These are phyloP conservation scores for Ogataea dorogensis DNA, from an alignment of 805 yeast genomes.

Conservation along the genomic window DNA sequence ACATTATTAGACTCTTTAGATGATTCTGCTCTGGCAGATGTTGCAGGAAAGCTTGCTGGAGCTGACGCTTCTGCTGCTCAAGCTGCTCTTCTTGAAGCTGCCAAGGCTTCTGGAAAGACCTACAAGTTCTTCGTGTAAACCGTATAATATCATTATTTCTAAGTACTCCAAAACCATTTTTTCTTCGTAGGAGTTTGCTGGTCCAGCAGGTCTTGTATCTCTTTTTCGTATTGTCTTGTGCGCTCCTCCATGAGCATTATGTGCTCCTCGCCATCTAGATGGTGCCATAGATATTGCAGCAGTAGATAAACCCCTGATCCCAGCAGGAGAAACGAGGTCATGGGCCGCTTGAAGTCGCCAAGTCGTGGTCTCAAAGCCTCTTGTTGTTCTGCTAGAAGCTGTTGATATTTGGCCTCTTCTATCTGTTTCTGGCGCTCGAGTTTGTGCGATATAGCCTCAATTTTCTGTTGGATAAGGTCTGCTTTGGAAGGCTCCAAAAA, in stretches of 20 bases:
- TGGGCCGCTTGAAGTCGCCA: conserved; percentile 34
- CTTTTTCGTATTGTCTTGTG: conserved; percentile 25
- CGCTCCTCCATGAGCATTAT: conserved; percentile 23
- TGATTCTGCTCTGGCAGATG: conserved; percentile 73
- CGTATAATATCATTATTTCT: conserved; percentile 1
- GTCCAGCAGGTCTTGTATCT: conserved; percentile 29
- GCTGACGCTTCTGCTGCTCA: conserved; percentile 58
- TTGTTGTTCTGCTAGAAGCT: conserved; percentile 18
- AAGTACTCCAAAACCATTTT: conserved; percentile 20
- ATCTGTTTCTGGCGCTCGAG: conserved; percentile 24
- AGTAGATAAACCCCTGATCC: conserved; percentile 34
- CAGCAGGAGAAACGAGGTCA: conserved; percentile 32
- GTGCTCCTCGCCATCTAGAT: conserved; percentile 32
- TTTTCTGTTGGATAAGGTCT: conserved; percentile 29
- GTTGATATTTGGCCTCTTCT: conserved; percentile 23
- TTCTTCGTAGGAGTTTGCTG: conserved; percentile 19
- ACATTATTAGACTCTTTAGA: conserved; percentile 75
- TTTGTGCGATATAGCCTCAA: conserved; percentile 25
- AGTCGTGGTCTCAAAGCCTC: conserved; percentile 29
- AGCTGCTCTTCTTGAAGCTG: conserved; percentile 54
- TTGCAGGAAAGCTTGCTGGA: conserved; percentile 64
- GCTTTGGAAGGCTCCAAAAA: conserved; percentile 30
- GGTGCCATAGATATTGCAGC: conserved; percentile 34
- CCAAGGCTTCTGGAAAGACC: conserved; percentile 45
- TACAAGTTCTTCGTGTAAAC: conserved; percentile 19